Evolutionary conservation across 768 basidiomycete species (phyloP), one percentile per base, ranked within the genome.

Genomic region (Naganishia vaughanmartiniae): DNA sequence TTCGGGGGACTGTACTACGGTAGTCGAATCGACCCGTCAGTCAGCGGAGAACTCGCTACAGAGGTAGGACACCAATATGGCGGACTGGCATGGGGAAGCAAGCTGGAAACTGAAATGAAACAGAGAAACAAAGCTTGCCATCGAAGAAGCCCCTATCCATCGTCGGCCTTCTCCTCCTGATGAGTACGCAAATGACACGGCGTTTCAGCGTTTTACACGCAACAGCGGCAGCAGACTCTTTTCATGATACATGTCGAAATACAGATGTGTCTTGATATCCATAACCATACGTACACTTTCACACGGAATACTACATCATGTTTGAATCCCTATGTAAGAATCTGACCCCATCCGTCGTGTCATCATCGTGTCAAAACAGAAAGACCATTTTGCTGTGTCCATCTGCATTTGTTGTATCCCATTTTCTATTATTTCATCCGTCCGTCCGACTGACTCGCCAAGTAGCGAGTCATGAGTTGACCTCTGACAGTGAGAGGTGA

Each of bases 211-310:
- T 51, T 1, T 51, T 21, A n/a, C 19, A n/a, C 14, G 12, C n/a
- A 51, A 7, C 7, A 51, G 48, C 48, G n/a, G n/a, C 48, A 4
- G n/a, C 48, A 24, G 24, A 51, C 48, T 33, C n/a, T 58, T 42
- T 58, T 36, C 30, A 24, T 58, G 21, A 58, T 58, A 36, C 33
- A 39, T 58, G 36, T 51, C 48, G 10, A n/a, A 39, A 58, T 58
- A 63, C 42, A 63, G 39, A 63, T 45, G 42, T 51, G 54, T 63
- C 60, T 45, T 63, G 31, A 63, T 63, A 45, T 45, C 57, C 57
- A 58, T 26, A 42, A 42, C 39, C 60, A 63, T 42, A 63, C 39
- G 42, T 63, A 63, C 60, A 60, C 28, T 28, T 45, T 34, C 39
- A 63, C 39, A 36, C 57, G 57, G 57, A 36, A 58, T 58, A 58